phyloP scores from a whole-genome alignment of 2,329 filamentous ascomycete species.

The Paecilomyces niveus region DNA sequence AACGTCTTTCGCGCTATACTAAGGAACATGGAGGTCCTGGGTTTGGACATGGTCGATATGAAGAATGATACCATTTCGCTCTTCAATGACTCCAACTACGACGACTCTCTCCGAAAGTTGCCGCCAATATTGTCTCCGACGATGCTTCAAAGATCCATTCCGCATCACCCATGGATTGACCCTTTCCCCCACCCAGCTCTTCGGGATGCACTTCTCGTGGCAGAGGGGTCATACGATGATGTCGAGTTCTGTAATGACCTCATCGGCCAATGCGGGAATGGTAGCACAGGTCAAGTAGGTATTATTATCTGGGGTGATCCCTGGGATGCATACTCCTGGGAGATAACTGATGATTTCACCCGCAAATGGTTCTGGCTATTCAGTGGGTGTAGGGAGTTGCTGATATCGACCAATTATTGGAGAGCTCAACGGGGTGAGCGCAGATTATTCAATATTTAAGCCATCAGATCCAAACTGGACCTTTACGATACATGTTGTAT shows the following conservation, averaged over 20 bases:
- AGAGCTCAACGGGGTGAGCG: slow-evolving; percentile 24
- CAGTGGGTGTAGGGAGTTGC: slow-evolving; percentile 22
- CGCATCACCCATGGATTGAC: slow-evolving; percentile 30
- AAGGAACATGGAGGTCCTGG: slow-evolving; percentile 12
- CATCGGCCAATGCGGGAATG: slow-evolving; percentile 5
- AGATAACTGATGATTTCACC: slow-evolving; percentile 28
- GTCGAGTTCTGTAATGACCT: slow-evolving; percentile 29
- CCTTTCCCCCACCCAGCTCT: slow-evolving; percentile 31
- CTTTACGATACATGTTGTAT: neutral
- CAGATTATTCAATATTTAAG: neutral
- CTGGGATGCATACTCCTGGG: slow-evolving; percentile 23
- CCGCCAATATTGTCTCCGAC: slow-evolving; percentile 25
- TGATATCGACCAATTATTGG: slow-evolving; percentile 29
- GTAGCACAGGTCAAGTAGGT: neutral
- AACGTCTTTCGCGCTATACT: slow-evolving; percentile 16
- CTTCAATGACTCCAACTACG: neutral
- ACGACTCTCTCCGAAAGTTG: slow-evolving; percentile 2
- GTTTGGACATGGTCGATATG: slow-evolving; percentile 2
- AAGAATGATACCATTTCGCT: neutral
- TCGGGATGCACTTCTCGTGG: slow-evolving; percentile 26
- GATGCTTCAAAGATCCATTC: slow-evolving; percentile 19
- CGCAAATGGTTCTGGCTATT: slow-evolving; percentile 27
- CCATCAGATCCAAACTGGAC: neutral
- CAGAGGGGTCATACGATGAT: slow-evolving; percentile 19
- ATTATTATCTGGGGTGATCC: slow-evolving; percentile 30